Base-by-base conservation (phyloP, 306 rosid species). In the Oemleria cerasiformis region DNA sequence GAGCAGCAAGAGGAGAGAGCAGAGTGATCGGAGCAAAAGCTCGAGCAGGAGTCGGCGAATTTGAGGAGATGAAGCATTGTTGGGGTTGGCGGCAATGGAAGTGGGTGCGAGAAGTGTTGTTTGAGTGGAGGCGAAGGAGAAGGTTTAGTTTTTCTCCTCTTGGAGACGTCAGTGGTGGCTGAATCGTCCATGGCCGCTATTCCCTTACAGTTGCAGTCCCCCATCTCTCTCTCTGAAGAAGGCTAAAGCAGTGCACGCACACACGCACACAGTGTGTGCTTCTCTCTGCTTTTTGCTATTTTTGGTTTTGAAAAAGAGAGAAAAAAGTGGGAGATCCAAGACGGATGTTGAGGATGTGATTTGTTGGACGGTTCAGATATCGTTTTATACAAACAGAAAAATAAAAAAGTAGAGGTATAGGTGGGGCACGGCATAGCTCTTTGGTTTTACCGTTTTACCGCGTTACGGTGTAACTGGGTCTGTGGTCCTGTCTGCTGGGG, bases 281-380 rank as follows among this genome's bases (percentile, higher is more conserved):
- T 78, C 51, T 30, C 39, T 44, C 14, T 19, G 2, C 13, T 25
- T 44, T 45, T 71, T 38, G 49, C 72, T 55, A 20, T 36, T 54
- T 77, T 17, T 39, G 60, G 74, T 11, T 67, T 60, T 42, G 48
- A 4, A 30, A 58, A 66, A 70, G 41, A 13, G 76, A 23, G 56
- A 68, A 30, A 13, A 34, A 54, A 20, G 80, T 63, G 75, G 77
- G 81, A 63, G 84, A 81, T 81, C 84, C 79, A 60, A 81, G 86
- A 58, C 67, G 76, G 83, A 86, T 80, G 78, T 70, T 68, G 75
- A 78, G 73, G 80, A 2, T 11, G 43, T 70, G 55, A 41, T 42
- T 15, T 39, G 44, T 79, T 84, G 64, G 73, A 84, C 85, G 89
- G 92, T 70, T 70, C 30, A 77, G 88, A 84, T 90, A 72, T 38